Conservation (phyloP, 352 stramenopile genomes). For the Pythium guiyangense region DNA sequence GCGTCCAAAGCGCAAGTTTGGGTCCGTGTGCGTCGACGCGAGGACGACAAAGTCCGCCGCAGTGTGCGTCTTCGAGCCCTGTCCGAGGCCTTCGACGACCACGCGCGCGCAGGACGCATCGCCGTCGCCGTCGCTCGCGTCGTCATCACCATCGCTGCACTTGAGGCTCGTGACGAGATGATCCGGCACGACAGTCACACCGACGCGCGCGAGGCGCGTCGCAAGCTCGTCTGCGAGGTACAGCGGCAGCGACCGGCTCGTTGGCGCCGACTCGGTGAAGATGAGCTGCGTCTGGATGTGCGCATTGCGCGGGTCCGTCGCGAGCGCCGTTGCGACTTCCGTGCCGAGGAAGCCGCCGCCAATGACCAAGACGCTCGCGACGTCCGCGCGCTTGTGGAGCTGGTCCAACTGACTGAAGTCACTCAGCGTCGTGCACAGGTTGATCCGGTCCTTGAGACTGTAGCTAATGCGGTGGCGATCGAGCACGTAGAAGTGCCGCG, state of each 20-base stretch:
- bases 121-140: conserved; percentile 12
- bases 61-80: conserved; percentile 62
- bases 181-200: conserved; percentile 65
- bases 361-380: conserved; percentile 74
- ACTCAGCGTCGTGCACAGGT: conserved; percentile 69
- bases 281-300: conserved; percentile 45
- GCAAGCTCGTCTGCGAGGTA: conserved; percentile 84
- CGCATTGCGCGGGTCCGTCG: conserved; percentile 51
- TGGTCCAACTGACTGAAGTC: conserved; percentile 82
- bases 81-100: conserved; percentile 57
- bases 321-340: conserved; percentile 74
- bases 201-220: conserved; percentile 38
- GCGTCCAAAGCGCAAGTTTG: conserved; percentile 62
- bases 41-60: conserved; percentile 90
- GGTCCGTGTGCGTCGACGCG: conserved; percentile 89
- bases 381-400: conserved; percentile 36
- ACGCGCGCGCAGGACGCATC: conserved; percentile 39
- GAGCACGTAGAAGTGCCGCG: conserved; percentile 87
- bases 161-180: conserved; percentile 78
- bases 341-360: conserved; percentile 90
- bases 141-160: conserved; percentile 16
- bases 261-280: conserved; percentile 47
- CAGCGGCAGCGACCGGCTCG: conserved; percentile 65
- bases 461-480: conserved; percentile 81
- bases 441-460: conserved; percentile 82